Evolutionary conservation across 108 stramenopile genomes (phyloP).

Genomic region (Asterionellopsis glacialis): DNA sequence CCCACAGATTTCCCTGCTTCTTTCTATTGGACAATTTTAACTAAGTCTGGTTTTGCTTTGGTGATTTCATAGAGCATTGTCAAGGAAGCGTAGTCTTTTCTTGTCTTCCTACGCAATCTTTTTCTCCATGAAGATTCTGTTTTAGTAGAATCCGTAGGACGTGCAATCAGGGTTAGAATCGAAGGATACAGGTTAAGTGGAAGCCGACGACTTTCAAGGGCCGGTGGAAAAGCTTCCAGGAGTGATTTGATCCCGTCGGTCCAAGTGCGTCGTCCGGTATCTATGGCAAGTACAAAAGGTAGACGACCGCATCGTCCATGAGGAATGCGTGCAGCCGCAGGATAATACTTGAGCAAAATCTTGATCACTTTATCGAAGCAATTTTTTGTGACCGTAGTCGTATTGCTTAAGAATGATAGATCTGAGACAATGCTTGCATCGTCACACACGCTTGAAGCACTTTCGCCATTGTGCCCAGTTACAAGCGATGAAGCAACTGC

Average conservation of each 20-base stretch:
- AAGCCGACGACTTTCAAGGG: constrained; percentile 21
- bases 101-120: not conserved
- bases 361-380: constrained; percentile 37
- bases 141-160: constrained; percentile 1
- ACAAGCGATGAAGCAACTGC: constrained; percentile 28
- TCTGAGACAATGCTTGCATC: constrained; percentile 12
- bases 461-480: constrained; percentile 10
- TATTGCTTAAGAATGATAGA: constrained; percentile 11
- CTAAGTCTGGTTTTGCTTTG: constrained; percentile 27
- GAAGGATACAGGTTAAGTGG: constrained; percentile 25
- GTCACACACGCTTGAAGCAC: constrained; percentile 1
- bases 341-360: constrained; percentile 33
- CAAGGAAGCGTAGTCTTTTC: not conserved
- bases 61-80: constrained; percentile 7
- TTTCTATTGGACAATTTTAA: not conserved
- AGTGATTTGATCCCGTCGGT: constrained; percentile 35
- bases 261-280: constrained; percentile 28
- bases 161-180: constrained; percentile 24
- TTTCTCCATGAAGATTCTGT: not conserved
- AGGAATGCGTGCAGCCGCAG: constrained; percentile 34
- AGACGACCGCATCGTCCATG: constrained; percentile 30
- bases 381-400: constrained; percentile 10
- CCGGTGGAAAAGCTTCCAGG: constrained; percentile 35
- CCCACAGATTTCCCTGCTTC: not conserved
- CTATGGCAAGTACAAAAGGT: constrained; percentile 35